A percentile compares a stretch with the other conserved stretches of the same genome.
phyloP scores from a whole-genome alignment of 2,329 filamentous ascomycete species.

The Trematosphaeria pertusa region DNA sequence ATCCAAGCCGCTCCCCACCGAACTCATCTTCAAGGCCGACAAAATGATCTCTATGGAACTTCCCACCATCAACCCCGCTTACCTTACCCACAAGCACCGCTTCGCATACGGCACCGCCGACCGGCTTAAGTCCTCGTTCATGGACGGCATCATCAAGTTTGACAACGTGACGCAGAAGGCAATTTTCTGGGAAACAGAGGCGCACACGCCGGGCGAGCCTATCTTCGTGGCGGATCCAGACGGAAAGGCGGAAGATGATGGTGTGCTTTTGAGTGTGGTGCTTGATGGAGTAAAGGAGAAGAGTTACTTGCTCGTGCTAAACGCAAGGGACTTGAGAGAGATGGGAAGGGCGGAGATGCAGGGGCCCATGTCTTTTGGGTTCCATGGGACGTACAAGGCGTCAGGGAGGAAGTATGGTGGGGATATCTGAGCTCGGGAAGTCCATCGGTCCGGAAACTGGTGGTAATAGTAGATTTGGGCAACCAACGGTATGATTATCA shows the following conservation, averaged over 20 bases:
- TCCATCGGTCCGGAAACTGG: too few relatives aligned
- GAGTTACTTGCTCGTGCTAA: conserved; percentile 71
- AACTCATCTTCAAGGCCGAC: conserved; percentile 59
- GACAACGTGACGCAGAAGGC: conserved; percentile 63
- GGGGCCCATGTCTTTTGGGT: conserved; percentile 67
- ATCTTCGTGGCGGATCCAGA: conserved; percentile 68
- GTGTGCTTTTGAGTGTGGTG: conserved; percentile 67
- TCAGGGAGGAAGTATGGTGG: conserved; percentile 21
- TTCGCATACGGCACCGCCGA: conserved; percentile 67
- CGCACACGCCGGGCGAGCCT: conserved; percentile 72
- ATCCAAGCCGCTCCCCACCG: conserved; percentile 26
- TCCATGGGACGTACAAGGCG: conserved; percentile 66
- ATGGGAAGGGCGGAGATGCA: conserved; percentile 68
- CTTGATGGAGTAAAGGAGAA: conserved; percentile 65
- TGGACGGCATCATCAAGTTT: conserved; percentile 71
- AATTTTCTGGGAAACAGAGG: conserved; percentile 64
- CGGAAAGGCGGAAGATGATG: conserved; percentile 65
- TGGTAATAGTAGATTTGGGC: too few relatives aligned
- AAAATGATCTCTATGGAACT: conserved; percentile 64
- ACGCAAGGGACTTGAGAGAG: conserved; percentile 69
- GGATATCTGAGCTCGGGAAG: conserved; percentile 16
- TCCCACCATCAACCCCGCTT: conserved; percentile 69
- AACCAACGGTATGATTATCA: too few relatives aligned
- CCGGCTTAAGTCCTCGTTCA: conserved; percentile 65
- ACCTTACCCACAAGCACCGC: conserved; percentile 60